Conservation (phyloP, 495 filamentous ascomycete genomes). For the Neurospora hispaniola region DNA sequence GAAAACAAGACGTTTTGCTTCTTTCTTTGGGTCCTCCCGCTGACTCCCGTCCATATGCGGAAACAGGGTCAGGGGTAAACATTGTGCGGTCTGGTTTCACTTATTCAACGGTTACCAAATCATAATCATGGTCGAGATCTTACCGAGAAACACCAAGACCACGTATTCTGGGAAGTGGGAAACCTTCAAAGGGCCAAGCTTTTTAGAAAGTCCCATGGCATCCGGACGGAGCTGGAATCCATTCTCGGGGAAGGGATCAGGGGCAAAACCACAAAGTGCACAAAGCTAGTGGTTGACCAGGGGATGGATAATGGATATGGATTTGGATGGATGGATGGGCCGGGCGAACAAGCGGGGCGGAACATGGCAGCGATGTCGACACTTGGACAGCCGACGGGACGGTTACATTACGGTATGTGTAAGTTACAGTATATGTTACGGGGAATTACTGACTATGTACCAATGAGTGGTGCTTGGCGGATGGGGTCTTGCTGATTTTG, state of each 20-base stretch:
- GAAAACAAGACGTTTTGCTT: neutral
- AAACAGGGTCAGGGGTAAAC: neutral
- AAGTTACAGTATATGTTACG: neutral
- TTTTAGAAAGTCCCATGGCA: neutral
- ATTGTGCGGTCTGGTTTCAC: neutral
- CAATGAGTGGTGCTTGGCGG: neutral
- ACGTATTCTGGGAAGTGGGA: neutral
- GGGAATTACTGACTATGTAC: neutral
- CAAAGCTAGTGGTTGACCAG: neutral
- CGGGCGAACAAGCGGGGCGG: neutral
- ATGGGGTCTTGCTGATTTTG: neutral
- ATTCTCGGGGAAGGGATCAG: neutral
- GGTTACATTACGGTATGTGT: neutral
- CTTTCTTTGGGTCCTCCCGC: neutral
- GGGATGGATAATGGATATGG: neutral
- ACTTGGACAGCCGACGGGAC: neutral
- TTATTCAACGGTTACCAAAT: neutral
- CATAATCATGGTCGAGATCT: neutral
- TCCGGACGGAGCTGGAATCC: neutral
- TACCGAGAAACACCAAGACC: neutral
- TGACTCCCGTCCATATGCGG: neutral
- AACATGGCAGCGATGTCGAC: neutral
- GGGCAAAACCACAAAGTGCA: neutral
- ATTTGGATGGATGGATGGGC: neutral
- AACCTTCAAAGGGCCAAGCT: neutral